Conservation (phyloP, 352 stramenopile species). For the Phytophthora tubulina region DNA sequence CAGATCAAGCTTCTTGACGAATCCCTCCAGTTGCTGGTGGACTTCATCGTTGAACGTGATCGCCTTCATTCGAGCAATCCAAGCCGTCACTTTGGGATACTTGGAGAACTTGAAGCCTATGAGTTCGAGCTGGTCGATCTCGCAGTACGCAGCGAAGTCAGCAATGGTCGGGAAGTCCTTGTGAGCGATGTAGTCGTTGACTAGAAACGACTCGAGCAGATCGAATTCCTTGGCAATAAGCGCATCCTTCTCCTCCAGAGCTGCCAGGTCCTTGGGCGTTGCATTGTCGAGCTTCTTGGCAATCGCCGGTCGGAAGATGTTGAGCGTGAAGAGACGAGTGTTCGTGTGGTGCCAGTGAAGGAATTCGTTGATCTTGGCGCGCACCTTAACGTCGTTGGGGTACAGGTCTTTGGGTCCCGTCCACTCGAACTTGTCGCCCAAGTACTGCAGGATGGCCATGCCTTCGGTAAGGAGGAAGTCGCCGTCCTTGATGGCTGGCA, state of each 20-base stretch:
- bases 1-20: constrained; percentile 41
- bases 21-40: constrained; percentile 39
- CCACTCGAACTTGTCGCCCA: constrained; percentile 67
- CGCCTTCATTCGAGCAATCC: constrained; percentile 67
- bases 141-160: constrained; percentile 65
- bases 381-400: constrained; percentile 51
- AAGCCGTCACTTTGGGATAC: constrained; percentile 60
- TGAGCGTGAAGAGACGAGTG: constrained; percentile 57
- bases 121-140: constrained; percentile 72
- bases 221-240: constrained; percentile 48
- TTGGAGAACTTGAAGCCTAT: constrained; percentile 63
- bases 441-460: constrained; percentile 67
- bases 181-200: constrained; percentile 58
- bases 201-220: constrained; percentile 60
- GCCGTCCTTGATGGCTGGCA: constrained; percentile 63
- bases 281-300: constrained; percentile 40
- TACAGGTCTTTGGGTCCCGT: constrained; percentile 55
- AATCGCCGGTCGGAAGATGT: constrained; percentile 54
- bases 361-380: constrained; percentile 74
- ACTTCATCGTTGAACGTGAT: constrained; percentile 67
- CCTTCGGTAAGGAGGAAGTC: constrained; percentile 68
- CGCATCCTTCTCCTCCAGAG: constrained; percentile 45
- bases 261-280: constrained; percentile 47
- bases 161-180: constrained; percentile 65
- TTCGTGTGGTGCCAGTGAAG: constrained; percentile 79